A percentile compares a stretch with the other conserved stretches of the same genome.
Conservation (phyloP, 805 yeast genomes). For the Candida berthetii region DNA sequence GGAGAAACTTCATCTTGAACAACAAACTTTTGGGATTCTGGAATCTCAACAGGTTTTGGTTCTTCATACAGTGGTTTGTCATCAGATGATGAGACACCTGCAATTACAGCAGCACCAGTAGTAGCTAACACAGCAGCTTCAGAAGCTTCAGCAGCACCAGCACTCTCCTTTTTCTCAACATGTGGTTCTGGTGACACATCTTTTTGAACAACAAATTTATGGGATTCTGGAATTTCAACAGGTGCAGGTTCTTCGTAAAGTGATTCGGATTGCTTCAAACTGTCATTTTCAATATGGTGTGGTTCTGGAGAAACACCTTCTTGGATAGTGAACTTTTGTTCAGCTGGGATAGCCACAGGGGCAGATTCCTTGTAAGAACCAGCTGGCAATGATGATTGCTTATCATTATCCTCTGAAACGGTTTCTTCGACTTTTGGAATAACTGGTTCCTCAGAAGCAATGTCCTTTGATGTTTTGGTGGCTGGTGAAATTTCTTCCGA, state of each 20-base stretch:
- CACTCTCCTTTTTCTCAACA: background rate
- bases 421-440: too few species aligned
- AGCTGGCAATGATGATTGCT: too few species aligned
- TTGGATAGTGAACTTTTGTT: slow-evolving; percentile 11
- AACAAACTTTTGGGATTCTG: slow-evolving; percentile 6
- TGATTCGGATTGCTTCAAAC: background rate
- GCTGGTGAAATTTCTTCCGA: too few species aligned
- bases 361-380: slow-evolving; percentile 9
- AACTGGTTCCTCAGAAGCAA: too few species aligned
- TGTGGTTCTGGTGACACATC: slow-evolving; percentile 4
- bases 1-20: slow-evolving; percentile 1
- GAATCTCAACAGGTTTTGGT: slow-evolving; percentile 6
- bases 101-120: background rate
- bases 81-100: too few species aligned
- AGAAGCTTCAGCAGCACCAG: too few species aligned
- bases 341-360: slow-evolving; percentile 14
- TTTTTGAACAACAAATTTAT: slow-evolving; percentile 6
- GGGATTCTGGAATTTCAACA: slow-evolving; percentile 6
- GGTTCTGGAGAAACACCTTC: slow-evolving; percentile 6
- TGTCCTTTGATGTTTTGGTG: too few species aligned
- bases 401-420: too few species aligned
- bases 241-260: slow-evolving; percentile 5
- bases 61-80: slow-evolving; percentile 2
- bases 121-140: background rate
- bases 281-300: background rate